These are phyloP conservation scores for Penicillium olsonii DNA, from an alignment of 2,329 filamentous ascomycete genomes.

Conservation along the genomic window DNA sequence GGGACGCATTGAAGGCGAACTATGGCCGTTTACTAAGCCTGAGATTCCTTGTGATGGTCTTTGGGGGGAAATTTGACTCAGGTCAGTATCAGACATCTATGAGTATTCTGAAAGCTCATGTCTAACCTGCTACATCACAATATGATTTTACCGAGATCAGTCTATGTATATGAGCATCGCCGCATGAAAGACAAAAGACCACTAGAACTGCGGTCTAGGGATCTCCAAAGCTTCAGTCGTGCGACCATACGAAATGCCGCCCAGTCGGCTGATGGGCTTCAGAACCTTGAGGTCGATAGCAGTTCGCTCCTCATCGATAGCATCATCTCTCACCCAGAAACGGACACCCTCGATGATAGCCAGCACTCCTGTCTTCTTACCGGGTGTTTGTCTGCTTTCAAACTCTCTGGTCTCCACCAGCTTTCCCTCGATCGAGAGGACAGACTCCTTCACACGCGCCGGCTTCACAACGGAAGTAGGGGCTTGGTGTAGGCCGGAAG, in stretches of 20 bases:
- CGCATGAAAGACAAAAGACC: background rate
- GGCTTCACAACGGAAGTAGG: slow-evolving; percentile 66
- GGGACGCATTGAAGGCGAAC: too few relatives aligned
- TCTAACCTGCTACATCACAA: background rate
- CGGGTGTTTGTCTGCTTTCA: slow-evolving; percentile 68
- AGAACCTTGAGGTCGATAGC: slow-evolving; percentile 75
- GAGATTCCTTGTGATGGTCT: too few relatives aligned
- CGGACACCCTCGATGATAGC: slow-evolving; percentile 78
- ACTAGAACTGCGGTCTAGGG: slow-evolving; percentile 40
- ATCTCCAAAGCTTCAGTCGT: slow-evolving; percentile 71
- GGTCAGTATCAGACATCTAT: too few relatives aligned
- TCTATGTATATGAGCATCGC: background rate
- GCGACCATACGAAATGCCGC: slow-evolving; percentile 82
- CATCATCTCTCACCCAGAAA: slow-evolving; percentile 90
- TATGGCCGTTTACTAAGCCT: too few relatives aligned
- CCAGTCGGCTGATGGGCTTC: slow-evolving; percentile 73
- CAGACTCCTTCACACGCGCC: slow-evolving; percentile 75
- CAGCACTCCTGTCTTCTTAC: slow-evolving; percentile 73
- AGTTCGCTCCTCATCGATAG: slow-evolving; percentile 74
- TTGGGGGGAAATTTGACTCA: too few relatives aligned
- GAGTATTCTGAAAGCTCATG: too few relatives aligned
- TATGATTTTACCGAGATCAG: background rate
- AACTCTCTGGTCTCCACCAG: slow-evolving; percentile 75
- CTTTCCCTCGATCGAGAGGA: slow-evolving; percentile 81
- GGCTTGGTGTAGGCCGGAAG: slow-evolving; percentile 73